phyloP scores from a whole-genome alignment of 768 basidiomycete species.

The Lactarius hatsudake region DNA sequence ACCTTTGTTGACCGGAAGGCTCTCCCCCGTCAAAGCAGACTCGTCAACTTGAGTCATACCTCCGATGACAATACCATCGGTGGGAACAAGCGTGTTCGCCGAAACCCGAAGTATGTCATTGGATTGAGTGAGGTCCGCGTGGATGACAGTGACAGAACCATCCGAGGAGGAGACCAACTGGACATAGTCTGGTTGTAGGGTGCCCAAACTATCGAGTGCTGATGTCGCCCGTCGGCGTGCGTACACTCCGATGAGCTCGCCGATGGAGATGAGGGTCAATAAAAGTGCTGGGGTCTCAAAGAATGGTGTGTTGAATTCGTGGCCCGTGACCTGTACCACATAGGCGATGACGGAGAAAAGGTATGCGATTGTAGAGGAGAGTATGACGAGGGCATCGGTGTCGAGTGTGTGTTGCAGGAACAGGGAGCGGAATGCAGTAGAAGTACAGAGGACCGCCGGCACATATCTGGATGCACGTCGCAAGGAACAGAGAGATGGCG shows the following conservation, averaged over 20 bases:
- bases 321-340: slow-evolving; percentile 34
- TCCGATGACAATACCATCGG: slow-evolving; percentile 39
- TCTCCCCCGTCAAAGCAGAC: slow-evolving; percentile 45
- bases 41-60: slow-evolving; percentile 43
- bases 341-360: slow-evolving; percentile 42
- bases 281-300: slow-evolving; percentile 46
- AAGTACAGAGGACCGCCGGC: slow-evolving; percentile 39
- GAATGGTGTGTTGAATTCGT: slow-evolving; percentile 36
- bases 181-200: slow-evolving; percentile 36
- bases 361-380: slow-evolving; percentile 42
- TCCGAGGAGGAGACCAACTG: slow-evolving; percentile 32
- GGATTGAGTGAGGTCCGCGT: slow-evolving; percentile 37
- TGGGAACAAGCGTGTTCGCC: slow-evolving; percentile 38
- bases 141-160: slow-evolving; percentile 25
- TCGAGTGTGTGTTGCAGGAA: slow-evolving; percentile 40
- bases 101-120: slow-evolving; percentile 38
- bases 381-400: slow-evolving; percentile 39
- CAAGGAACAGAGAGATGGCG: slow-evolving; percentile 38
- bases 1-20: slow-evolving; percentile 37
- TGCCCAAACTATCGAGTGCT: slow-evolving; percentile 37
- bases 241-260: slow-evolving; percentile 38
- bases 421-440: slow-evolving; percentile 37
- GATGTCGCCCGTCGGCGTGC: slow-evolving; percentile 37
- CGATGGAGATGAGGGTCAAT: slow-evolving; percentile 42
- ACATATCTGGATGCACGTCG: slow-evolving; percentile 39